Base-by-base conservation (phyloP, 2,329 filamentous ascomycete species). In the Trichoderma semiorbis region DNA sequence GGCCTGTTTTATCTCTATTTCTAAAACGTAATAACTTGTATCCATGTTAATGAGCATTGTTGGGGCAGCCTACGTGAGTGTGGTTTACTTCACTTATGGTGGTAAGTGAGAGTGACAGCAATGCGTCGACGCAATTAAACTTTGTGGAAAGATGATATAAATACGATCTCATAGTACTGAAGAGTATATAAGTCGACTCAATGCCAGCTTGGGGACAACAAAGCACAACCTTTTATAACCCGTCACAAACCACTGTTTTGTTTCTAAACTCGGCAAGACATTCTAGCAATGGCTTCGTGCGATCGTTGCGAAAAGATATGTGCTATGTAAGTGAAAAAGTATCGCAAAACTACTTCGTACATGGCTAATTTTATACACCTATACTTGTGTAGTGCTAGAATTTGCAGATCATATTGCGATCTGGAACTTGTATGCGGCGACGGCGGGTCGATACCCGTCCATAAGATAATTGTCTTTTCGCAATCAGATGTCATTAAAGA, bases 111-210 rank as follows among this genome's bases (percentile, higher is more conserved):
- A 11, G 43, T 50, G 5, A 50, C 39, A 12, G n/a, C 10, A 21
- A 50, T 12, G n/a, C 4, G n/a, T 21, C 8, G 2, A 21, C 5
- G 10, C 43, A 50, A 50, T 21, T 21, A 10, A 50, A 21, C 18
- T 12, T 21, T 2, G 6, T 21, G n/a, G 43, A 21, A 50, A 10
- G 0, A 6, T 43, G 2, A 39, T n/a, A 43, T 2, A 0, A 10
- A 1, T 39, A 39, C 36, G 1, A 0, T 18, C 7, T 39, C 36
- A 18, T 47, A 3, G 8, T 8, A 0, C 1, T 39, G 8, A 0
- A 39, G 16, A 39, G 36, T 39, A 39, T 7, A 7, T 18, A 18
- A 39, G 36, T n/a, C n/a, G n/a, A n/a, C n/a, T n/a, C n/a, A n/a
- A n/a, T n/a, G n/a, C n/a, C n/a, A n/a, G n/a, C n/a, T n/a, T n/a